Percentiles rank a stretch among this genome's conserved stretches.
These are phyloP conservation scores for Ogataea nakhonphanomensis DNA, from an alignment of 805 yeast species.

Conservation along the genomic window DNA sequence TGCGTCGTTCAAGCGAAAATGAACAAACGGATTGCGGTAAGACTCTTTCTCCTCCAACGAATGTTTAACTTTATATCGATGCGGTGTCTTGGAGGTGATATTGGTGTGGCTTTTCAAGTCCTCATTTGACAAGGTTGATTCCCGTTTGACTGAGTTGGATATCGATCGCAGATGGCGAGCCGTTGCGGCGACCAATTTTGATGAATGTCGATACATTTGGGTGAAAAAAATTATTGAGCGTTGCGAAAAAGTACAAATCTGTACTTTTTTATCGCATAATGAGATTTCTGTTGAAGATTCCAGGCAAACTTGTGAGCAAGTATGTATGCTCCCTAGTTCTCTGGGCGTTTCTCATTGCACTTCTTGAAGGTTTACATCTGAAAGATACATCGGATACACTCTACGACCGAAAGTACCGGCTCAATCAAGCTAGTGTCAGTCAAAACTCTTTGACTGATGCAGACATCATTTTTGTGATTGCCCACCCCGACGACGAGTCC, in stretches of 20 bases:
- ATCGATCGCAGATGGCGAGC: too few relatives aligned
- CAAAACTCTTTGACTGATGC: conserved; percentile 18
- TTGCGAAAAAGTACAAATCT: too few relatives aligned
- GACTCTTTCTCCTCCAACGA: conserved; percentile 16
- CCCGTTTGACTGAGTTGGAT: background rate
- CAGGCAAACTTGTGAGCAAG: conserved; percentile 7
- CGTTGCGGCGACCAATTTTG: too few relatives aligned
- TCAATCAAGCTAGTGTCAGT: conserved; percentile 23
- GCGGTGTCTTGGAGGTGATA: conserved; percentile 8
- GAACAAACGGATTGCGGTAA: conserved; percentile 17
- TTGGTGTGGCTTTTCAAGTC: background rate
- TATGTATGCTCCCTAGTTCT: conserved; percentile 1
- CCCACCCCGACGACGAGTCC: conserved; percentile 98
- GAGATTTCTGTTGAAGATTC: conserved; percentile 3
- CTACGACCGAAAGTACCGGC: conserved; percentile 14
- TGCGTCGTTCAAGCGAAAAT: conserved; percentile 14
- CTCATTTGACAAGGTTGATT: conserved; percentile 3
- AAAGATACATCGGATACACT: background rate
- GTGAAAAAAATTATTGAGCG: conserved; percentile 1
- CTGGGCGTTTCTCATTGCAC: conserved; percentile 15
- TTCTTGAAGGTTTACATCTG: conserved; percentile 1
- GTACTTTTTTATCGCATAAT: background rate
- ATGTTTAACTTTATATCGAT: conserved; percentile 1
- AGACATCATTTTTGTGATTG: conserved; percentile 48
- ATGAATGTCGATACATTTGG: background rate